Evolutionary conservation across 768 basidiomycete genomes (phyloP).

Genomic region (Hypholoma sublateritium): DNA sequence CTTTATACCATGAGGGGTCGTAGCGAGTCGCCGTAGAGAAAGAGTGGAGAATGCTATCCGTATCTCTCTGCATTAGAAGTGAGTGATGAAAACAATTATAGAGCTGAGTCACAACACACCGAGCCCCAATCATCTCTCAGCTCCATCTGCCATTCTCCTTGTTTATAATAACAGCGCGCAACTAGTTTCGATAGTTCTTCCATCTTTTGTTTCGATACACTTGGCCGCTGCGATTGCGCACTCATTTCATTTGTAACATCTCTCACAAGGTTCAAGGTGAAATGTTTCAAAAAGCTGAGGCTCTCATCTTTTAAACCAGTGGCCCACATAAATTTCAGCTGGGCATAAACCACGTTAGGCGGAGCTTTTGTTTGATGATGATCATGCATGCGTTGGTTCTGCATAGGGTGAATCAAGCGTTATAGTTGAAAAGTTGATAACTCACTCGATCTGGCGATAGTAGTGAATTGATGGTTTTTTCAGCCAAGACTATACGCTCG

Average conservation of each 20-base stretch:
- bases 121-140: conserved; percentile 77
- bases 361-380: conserved; percentile 73
- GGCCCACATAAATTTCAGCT: conserved; percentile 96
- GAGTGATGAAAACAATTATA: not conserved
- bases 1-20: conserved; percentile 97
- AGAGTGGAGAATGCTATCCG: conserved; percentile 79
- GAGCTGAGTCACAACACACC: conserved; percentile 45
- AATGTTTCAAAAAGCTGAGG: conserved; percentile 78
- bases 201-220: conserved; percentile 58
- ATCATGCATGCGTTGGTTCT: conserved; percentile 49
- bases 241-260: conserved; percentile 69
- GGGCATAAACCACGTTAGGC: conserved; percentile 94
- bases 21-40: conserved; percentile 88
- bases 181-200: conserved; percentile 76
- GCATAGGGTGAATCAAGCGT: not conserved
- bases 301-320: conserved; percentile 76
- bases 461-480: conserved; percentile 94
- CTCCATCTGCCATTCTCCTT: conserved; percentile 90
- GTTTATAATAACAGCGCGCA: conserved; percentile 96
- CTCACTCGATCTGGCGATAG: conserved; percentile 71
- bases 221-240: conserved; percentile 49
- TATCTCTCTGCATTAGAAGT: conserved; percentile 56
- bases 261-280: conserved; percentile 70
- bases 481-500: conserved; percentile 91
- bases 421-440: not conserved